Evolutionary conservation across 2,329 filamentous ascomycete genomes (phyloP).

Genomic region (Aspergillus novoparasiticus): DNA sequence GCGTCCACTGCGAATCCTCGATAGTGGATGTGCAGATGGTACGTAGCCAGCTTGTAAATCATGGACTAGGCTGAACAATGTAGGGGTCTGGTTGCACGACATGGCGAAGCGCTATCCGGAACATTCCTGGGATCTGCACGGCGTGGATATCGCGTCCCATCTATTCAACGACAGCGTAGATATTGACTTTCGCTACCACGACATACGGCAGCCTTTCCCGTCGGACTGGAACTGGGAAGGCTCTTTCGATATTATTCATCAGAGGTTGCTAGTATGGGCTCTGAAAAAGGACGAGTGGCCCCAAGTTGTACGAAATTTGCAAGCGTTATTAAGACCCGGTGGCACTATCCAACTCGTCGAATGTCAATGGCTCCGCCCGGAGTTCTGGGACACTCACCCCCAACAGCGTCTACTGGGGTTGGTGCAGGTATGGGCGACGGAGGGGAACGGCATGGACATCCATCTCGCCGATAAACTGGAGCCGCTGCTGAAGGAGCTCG

Average conservation of each 20-base stretch:
- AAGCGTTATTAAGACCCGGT: constrained; percentile 9
- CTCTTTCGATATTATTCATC: constrained; percentile 16
- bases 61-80: background rate
- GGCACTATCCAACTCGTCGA: constrained; percentile 16
- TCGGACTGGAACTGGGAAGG: constrained; percentile 3
- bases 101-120: background rate
- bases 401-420: constrained; percentile 12
- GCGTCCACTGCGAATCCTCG: constrained; percentile 2
- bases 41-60: background rate
- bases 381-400: constrained; percentile 1
- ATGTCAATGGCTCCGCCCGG: constrained; percentile 13
- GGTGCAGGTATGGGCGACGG: constrained; percentile 13
- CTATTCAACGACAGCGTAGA: constrained; percentile 5
- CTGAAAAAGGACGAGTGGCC: constrained; percentile 13
- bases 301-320: constrained; percentile 7
- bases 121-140: constrained; percentile 2
- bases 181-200: constrained; percentile 8
- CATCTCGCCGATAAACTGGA: constrained; percentile 14
- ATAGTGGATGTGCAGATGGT: constrained; percentile 18
- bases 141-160: constrained; percentile 13
- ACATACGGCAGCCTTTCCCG: constrained; percentile 14
- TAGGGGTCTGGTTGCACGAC: constrained; percentile 15
- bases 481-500: constrained; percentile 3
- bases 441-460: constrained; percentile 14
- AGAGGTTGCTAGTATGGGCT: constrained; percentile 17